Conservation (phyloP, 2,329 filamentous ascomycete species). For the Epichloe brachyelytri region DNA sequence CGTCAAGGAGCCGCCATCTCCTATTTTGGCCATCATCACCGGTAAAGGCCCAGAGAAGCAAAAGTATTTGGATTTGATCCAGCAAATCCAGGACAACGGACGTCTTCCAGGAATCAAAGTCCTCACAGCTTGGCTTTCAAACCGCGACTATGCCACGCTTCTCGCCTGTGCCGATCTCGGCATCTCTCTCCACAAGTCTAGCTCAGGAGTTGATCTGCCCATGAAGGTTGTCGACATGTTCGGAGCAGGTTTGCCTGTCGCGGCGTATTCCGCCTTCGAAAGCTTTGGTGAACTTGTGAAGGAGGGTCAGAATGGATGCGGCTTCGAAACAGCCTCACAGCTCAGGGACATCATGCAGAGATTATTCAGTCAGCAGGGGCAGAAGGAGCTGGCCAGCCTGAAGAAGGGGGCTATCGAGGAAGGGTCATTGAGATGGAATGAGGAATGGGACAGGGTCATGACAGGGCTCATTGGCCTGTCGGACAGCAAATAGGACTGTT, state of each 20-base stretch:
- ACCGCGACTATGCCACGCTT: constrained; percentile 71
- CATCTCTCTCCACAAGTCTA: constrained; percentile 83
- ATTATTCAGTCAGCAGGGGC: constrained; percentile 43
- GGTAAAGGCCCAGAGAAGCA: constrained; percentile 81
- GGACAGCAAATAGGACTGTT: constrained; percentile 3
- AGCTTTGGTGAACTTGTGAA: constrained; percentile 85
- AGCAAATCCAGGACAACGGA: constrained; percentile 43
- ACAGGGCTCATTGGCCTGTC: constrained; percentile 52
- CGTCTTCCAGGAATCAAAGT: constrained; percentile 60
- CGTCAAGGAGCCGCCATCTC: constrained; percentile 34
- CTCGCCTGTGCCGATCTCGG: constrained; percentile 80
- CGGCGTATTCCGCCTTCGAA: constrained; percentile 73
- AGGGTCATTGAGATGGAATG: constrained; percentile 70
- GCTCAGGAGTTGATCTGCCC: constrained; percentile 85
- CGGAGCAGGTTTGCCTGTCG: constrained; percentile 80
- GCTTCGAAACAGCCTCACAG: constrained; percentile 62
- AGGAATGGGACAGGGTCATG: constrained; percentile 81
- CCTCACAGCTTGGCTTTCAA: constrained; percentile 71
- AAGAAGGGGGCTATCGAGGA: constrained; percentile 61
- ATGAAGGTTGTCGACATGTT: constrained; percentile 99
- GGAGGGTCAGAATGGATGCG: constrained; percentile 74
- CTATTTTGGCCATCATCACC: constrained; percentile 83
- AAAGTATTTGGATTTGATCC: constrained; percentile 57
- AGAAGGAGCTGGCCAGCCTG: constrained; percentile 43
- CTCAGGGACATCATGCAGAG: constrained; percentile 49